A percentile compares a stretch with the other conserved stretches of the same genome.
Conservation (phyloP, 495 filamentous ascomycete species). For the Aspergillus egyptiacus region DNA sequence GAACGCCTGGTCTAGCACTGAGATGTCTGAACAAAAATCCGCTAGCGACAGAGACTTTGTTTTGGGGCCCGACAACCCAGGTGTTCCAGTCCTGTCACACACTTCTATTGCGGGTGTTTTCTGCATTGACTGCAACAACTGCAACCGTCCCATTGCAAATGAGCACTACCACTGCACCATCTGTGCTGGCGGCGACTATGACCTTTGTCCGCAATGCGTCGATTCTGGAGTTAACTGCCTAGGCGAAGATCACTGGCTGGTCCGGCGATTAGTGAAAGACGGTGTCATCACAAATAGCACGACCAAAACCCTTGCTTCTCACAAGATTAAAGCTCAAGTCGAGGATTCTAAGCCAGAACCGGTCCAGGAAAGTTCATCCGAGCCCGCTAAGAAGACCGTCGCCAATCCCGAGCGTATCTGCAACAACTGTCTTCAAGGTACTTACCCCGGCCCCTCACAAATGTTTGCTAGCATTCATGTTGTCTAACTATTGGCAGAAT, state of each 20-base stretch:
- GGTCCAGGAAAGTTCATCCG: slow-evolving; percentile 5
- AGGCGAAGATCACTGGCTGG: slow-evolving; percentile 79
- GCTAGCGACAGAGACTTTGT: slow-evolving; percentile 30
- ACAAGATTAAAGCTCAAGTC: slow-evolving; percentile 26
- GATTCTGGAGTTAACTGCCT: slow-evolving; percentile 68
- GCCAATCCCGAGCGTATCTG: slow-evolving; percentile 61
- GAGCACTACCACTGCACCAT: slow-evolving; percentile 91
- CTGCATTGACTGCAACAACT: slow-evolving; percentile 90
- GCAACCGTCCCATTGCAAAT: slow-evolving; percentile 67
- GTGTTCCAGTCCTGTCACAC: slow-evolving; percentile 30
- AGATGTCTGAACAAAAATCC: slow-evolving; percentile 15
- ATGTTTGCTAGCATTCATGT: neutral
- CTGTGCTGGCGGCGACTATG: slow-evolving; percentile 91
- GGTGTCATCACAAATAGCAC: slow-evolving; percentile 78
- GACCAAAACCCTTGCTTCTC: slow-evolving; percentile 70
- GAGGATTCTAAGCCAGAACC: slow-evolving; percentile 15
- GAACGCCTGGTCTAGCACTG: slow-evolving; percentile 6
- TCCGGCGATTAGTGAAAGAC: slow-evolving; percentile 76
- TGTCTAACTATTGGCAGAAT: slow-evolving; percentile 43
- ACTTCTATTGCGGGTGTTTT: slow-evolving; percentile 32
- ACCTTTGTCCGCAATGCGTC: slow-evolving; percentile 81
- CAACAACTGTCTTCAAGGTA: slow-evolving; percentile 83
- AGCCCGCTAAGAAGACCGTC: slow-evolving; percentile 9
- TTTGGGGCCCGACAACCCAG: slow-evolving; percentile 24
- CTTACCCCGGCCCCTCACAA: slow-evolving; percentile 13